These are phyloP conservation scores for Ascobolus immersus DNA, from an alignment of 495 filamentous ascomycete genomes.

Conservation along the genomic window DNA sequence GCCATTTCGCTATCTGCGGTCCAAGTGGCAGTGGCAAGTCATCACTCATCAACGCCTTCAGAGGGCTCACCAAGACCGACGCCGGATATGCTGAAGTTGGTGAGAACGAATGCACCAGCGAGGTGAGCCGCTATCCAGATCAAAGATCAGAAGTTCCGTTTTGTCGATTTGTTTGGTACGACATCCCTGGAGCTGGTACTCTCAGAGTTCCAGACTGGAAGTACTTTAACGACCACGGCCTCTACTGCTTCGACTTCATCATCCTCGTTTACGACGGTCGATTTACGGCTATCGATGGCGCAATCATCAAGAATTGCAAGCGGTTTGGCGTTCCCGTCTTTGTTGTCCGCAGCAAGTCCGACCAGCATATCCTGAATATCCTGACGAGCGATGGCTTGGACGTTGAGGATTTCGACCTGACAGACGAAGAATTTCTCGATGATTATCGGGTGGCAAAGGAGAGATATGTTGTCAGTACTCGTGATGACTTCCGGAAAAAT, in stretches of 20 bases:
- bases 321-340: constrained; percentile 1
- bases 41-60: constrained; percentile 9
- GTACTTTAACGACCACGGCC: constrained; percentile 11
- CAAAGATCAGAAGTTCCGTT: neutral
- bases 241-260: constrained; percentile 10
- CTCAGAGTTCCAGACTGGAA: constrained; percentile 5
- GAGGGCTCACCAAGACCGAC: constrained; percentile 1
- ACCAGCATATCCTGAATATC: constrained; percentile 3
- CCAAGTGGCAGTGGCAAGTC: constrained; percentile 7
- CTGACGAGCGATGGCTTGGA: neutral
- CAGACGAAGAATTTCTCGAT: too few species aligned
- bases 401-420: too few species aligned
- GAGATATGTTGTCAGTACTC: too few species aligned
- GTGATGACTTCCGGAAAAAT: too few species aligned
- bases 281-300: neutral
- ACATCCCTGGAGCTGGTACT: constrained; percentile 11
- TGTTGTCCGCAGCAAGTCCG: constrained; percentile 3
- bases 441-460: too few species aligned
- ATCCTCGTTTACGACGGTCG: constrained; percentile 4
- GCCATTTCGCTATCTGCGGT: constrained; percentile 8
- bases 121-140: constrained; percentile 4
- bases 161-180: constrained; percentile 8
- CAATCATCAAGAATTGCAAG: neutral
- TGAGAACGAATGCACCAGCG: constrained; percentile 5
- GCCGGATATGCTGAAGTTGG: neutral